These are phyloP conservation scores for Barnettozyma vustinii DNA, from an alignment of 805 yeast genomes.

Conservation along the genomic window DNA sequence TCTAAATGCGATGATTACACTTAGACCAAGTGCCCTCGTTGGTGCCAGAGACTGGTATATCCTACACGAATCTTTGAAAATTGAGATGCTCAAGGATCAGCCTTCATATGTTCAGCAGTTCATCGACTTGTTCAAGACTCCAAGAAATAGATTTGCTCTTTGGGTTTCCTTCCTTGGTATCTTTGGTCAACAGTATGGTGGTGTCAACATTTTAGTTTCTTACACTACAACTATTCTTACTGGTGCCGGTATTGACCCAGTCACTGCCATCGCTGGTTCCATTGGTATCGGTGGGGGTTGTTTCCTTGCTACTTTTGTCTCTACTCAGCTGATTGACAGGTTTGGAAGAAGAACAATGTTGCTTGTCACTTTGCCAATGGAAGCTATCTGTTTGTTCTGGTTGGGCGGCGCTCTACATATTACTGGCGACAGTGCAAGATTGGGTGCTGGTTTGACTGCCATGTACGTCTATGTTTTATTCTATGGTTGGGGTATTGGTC, in stretches of 20 bases:
- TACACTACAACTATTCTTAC: slow-evolving; percentile 45
- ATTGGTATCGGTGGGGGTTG: slow-evolving; percentile 47
- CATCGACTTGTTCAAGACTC: slow-evolving; percentile 36
- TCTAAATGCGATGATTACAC: slow-evolving; percentile 38
- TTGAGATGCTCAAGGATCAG: slow-evolving; percentile 32
- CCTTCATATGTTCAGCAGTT: slow-evolving; percentile 33
- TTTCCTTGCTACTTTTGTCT: slow-evolving; percentile 40
- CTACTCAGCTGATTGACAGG: slow-evolving; percentile 43
- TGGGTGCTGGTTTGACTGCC: slow-evolving; percentile 40
- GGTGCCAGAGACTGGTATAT: slow-evolving; percentile 58
- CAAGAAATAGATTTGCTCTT: slow-evolving; percentile 47
- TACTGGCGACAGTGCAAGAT: slow-evolving; percentile 30
- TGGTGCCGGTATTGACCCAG: slow-evolving; percentile 37
- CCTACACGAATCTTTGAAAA: slow-evolving; percentile 45
- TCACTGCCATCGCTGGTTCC: slow-evolving; percentile 42
- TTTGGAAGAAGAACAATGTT: slow-evolving; percentile 48
- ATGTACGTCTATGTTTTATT: slow-evolving; percentile 41
- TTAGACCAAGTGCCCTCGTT: slow-evolving; percentile 33
- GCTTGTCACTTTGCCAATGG: slow-evolving; percentile 53
- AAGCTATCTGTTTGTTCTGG: slow-evolving; percentile 50
- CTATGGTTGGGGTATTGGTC: slow-evolving; percentile 49
- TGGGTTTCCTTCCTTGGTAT: slow-evolving; percentile 44
- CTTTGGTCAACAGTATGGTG: slow-evolving; percentile 53
- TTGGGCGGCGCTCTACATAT: slow-evolving; percentile 43
- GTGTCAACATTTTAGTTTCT: slow-evolving; percentile 47